A percentile compares a stretch with the other conserved stretches of the same genome.
Conservation (phyloP, 2,329 filamentous ascomycete species). For the Rutstroemia sp. region DNA sequence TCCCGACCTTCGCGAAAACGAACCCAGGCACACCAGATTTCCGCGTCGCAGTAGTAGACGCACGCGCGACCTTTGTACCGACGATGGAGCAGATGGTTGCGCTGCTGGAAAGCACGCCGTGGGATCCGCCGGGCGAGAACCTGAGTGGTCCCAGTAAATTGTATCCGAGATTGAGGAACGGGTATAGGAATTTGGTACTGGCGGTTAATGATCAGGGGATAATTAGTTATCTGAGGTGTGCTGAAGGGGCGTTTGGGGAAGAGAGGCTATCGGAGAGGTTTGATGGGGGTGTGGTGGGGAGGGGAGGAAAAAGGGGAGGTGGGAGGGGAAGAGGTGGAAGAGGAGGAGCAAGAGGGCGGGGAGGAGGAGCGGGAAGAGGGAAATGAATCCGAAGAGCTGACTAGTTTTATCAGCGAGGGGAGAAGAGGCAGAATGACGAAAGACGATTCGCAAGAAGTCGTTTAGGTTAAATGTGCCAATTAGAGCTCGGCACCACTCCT, state of each 20-base stretch:
- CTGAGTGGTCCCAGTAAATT: constrained; percentile 42
- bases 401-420: background rate
- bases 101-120: constrained; percentile 67
- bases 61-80: constrained; percentile 63
- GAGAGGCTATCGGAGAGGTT: constrained; percentile 64
- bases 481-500: too few relatives aligned
- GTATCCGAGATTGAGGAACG: constrained; percentile 77
- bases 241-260: constrained; percentile 70
- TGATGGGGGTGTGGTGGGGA: constrained; percentile 34
- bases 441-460: too few relatives aligned
- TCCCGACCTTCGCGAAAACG: constrained; percentile 66
- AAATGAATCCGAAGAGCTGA: background rate
- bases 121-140: constrained; percentile 46
- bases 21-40: constrained; percentile 75
- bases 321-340: constrained; percentile 33
- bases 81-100: constrained; percentile 62
- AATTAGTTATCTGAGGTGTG: constrained; percentile 77
- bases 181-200: constrained; percentile 73
- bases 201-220: constrained; percentile 87
- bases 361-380: constrained; percentile 14
- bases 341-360: constrained; percentile 22
- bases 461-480: too few relatives aligned
- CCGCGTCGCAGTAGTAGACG: constrained; percentile 73
- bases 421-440: background rate
- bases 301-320: constrained; percentile 31